These are phyloP conservation scores for Limnomonas spitsbergensis DNA, from an alignment of 139 green algal genomes.

Conservation along the genomic window DNA sequence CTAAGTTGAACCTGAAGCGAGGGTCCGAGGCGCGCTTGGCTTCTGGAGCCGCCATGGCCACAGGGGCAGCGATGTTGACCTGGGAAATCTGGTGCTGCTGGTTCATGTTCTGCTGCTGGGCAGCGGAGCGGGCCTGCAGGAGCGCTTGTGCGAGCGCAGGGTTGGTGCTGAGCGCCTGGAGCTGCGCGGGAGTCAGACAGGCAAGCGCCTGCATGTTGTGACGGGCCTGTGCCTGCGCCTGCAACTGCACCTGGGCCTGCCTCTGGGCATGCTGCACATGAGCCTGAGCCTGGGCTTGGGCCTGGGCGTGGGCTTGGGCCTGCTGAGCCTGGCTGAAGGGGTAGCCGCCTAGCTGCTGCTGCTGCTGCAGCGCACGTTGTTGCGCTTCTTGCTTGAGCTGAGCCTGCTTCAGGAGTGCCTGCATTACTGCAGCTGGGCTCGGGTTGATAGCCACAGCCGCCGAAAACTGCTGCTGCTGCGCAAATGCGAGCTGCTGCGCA, in stretches of 20 bases:
- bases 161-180: background rate
- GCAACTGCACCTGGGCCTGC: background rate
- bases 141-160: background rate
- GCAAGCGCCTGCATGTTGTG: background rate
- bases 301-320: background rate
- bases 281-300: constrained; percentile 8
- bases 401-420: background rate
- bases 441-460: background rate
- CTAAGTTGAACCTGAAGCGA: background rate
- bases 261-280: background rate
- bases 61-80: background rate
- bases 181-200: background rate
- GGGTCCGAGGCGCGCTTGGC: background rate
- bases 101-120: background rate
- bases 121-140: background rate
- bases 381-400: constrained; percentile 4
- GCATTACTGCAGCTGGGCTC: too few species aligned
- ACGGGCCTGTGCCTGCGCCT: background rate
- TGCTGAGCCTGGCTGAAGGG: background rate
- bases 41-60: background rate
- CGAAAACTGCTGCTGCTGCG: background rate
- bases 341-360: background rate
- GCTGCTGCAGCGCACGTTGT: background rate
- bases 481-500: background rate
- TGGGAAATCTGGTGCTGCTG: background rate